Evolutionary conservation across 169 alveolate genomes (phyloP).

Genomic region (Theileria orientalis): DNA sequence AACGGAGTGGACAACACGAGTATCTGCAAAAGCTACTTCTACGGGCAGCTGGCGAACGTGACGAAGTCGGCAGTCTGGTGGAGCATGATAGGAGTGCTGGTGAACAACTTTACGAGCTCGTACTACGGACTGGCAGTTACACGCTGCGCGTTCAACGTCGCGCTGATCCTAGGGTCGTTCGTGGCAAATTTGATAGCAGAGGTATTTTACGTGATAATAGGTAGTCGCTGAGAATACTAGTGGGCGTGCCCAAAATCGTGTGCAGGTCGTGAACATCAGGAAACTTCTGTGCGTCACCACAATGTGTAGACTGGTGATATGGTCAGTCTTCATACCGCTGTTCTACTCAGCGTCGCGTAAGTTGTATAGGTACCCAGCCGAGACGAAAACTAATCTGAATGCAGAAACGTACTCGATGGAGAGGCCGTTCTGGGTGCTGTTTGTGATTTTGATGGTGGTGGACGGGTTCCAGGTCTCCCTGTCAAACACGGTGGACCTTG

Average conservation of each 20-base stretch:
- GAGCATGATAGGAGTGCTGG: constrained; percentile 64
- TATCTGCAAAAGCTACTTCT: constrained; percentile 50
- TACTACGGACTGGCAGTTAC: constrained; percentile 48
- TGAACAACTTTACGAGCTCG: constrained; percentile 11
- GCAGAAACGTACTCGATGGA: constrained; percentile 4
- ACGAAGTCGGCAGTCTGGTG: constrained; percentile 75
- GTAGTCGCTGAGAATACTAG: no score
- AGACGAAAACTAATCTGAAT: no score
- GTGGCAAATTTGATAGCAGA: constrained; percentile 70
- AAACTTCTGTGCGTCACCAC: constrained; percentile 31
- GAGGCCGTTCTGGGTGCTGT: not conserved
- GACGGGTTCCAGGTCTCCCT: constrained; percentile 62
- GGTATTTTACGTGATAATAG: constrained; percentile 28
- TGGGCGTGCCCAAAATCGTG: no score
- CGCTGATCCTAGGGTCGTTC: constrained; percentile 63
- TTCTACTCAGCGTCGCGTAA: constrained; percentile 27
- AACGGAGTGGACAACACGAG: constrained; percentile 6
- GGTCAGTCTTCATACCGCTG: constrained; percentile 35
- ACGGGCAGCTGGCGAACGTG: constrained; percentile 75
- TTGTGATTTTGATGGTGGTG: constrained; percentile 19
- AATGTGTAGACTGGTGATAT: constrained; percentile 22
- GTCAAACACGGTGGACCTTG: constrained; percentile 66
- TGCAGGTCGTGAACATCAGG: constrained; percentile 37
- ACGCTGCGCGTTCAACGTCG: constrained; percentile 59
- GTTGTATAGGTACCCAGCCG: not conserved